Conservation (phyloP, 1,284 basidiomycete species). For the Sanghuangporus sanghuang region DNA sequence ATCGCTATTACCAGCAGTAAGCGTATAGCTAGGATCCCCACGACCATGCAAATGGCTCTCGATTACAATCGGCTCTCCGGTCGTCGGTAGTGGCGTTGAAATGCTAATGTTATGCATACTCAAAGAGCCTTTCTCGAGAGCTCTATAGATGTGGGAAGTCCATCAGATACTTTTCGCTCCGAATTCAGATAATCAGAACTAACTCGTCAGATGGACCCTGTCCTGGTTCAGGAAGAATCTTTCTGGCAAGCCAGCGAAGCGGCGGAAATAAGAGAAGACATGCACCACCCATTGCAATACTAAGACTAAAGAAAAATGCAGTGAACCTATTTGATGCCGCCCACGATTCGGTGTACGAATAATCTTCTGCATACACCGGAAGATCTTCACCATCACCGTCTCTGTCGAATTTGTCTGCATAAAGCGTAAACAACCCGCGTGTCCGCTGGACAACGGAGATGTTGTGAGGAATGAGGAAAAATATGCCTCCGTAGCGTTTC, state of each 20-base stretch:
- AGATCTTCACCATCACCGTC: conserved; percentile 7
- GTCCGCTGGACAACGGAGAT: conserved; percentile 71
- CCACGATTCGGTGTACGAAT: conserved; percentile 73
- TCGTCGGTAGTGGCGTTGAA: conserved; percentile 32
- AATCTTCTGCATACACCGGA: conserved; percentile 54
- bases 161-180: not conserved
- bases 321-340: conserved; percentile 36
- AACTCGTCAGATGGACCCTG: conserved; percentile 61
- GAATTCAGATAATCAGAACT: conserved; percentile 18
- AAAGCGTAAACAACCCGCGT: conserved; percentile 61
- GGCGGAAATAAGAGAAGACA: conserved; percentile 33
- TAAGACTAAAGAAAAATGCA: conserved; percentile 37
- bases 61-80: conserved; percentile 45
- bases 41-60: conserved; percentile 55
- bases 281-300: conserved; percentile 32
- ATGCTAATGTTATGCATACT: conserved; percentile 45
- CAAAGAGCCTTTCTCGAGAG: not conserved
- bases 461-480: conserved; percentile 61
- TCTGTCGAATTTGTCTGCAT: not conserved
- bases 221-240: conserved; percentile 48
- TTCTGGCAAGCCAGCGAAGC: conserved; percentile 49
- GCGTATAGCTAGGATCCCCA: conserved; percentile 81
- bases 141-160: not conserved
- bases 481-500: not conserved
- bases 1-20: conserved; percentile 51